These are phyloP conservation scores for Podaxis sp. DNA, from an alignment of 768 basidiomycete species.

Conservation along the genomic window DNA sequence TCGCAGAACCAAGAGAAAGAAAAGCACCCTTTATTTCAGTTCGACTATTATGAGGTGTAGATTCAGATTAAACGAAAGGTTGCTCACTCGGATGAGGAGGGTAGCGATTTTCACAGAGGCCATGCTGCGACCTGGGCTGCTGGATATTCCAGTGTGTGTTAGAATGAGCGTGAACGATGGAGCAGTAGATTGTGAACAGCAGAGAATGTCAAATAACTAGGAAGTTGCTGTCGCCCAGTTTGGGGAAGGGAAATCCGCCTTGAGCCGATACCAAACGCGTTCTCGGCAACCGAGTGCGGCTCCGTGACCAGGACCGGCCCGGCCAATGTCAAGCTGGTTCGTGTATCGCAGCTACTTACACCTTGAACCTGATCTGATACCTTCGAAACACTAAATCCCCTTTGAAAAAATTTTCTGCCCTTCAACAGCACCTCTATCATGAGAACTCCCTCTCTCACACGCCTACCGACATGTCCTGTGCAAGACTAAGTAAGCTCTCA, in stretches of 20 bases:
- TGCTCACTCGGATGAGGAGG: conserved; percentile 14
- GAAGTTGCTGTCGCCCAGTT: background rate
- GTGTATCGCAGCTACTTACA: background rate
- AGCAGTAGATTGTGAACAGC: background rate
- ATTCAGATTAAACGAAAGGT: background rate
- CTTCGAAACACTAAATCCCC: background rate
- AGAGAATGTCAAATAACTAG: background rate
- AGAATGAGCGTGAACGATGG: background rate
- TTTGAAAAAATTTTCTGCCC: conserved; percentile 5
- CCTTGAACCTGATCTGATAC: background rate
- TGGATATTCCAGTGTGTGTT: background rate
- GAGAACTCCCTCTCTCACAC: background rate
- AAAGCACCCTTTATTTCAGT: conserved; percentile 12
- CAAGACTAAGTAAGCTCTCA: background rate
- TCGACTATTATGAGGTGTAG: conserved; percentile 5
- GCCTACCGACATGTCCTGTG: background rate
- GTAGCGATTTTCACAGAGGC: conserved; percentile 18
- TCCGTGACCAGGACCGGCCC: background rate
- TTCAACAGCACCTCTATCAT: background rate
- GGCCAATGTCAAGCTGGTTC: background rate
- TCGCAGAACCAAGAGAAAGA: background rate
- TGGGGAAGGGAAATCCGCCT: background rate
- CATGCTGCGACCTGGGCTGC: background rate
- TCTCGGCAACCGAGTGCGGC: background rate
- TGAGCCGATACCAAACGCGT: background rate